Evolutionary conservation across 116 monocot genomes (phyloP).

Genomic region (Phalaenopsis hybrid): DNA sequence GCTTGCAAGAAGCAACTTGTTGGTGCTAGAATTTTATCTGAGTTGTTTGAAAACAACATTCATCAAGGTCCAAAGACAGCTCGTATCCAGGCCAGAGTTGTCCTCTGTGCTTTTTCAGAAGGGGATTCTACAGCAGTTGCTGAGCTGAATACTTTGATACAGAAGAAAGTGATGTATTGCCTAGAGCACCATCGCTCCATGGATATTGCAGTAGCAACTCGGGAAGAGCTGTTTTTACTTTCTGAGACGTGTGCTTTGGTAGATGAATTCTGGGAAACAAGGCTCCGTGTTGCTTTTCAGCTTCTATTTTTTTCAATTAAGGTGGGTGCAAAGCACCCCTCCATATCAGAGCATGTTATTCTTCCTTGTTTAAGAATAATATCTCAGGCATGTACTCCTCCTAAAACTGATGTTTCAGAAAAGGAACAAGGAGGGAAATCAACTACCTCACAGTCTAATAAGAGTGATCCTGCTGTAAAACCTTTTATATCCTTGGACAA

Average conservation of each 20-base stretch:
- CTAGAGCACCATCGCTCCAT: slow-evolving; percentile 96
- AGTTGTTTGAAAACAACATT: slow-evolving; percentile 93
- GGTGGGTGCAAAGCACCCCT: slow-evolving; percentile 86
- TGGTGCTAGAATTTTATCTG: slow-evolving; percentile 75
- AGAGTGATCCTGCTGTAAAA: slow-evolving; percentile 28
- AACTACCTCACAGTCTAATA: slow-evolving; percentile 30
- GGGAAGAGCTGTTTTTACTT: slow-evolving; percentile 84
- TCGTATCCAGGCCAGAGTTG: slow-evolving; percentile 71
- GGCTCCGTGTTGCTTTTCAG: slow-evolving; percentile 88
- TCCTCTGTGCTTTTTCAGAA: slow-evolving; percentile 89
- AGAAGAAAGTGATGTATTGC: slow-evolving; percentile 96
- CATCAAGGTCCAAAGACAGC: slow-evolving; percentile 93
- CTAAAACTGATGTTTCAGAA: slow-evolving; percentile 59
- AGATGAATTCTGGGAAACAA: slow-evolving; percentile 95
- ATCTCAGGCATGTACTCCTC: slow-evolving; percentile 96
- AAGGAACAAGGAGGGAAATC: slow-evolving; percentile 59
- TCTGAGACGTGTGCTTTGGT: slow-evolving; percentile 86
- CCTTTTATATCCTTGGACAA: slow-evolving; percentile 19
- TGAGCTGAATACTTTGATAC: slow-evolving; percentile 76
- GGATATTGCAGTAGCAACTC: slow-evolving; percentile 80
- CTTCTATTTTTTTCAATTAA: slow-evolving; percentile 92
- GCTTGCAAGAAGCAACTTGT: slow-evolving; percentile 84
- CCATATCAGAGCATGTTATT: slow-evolving; percentile 93
- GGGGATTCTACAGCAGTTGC: slow-evolving; percentile 77
- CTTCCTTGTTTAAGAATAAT: slow-evolving; percentile 97